Evolutionary conservation across 257 asterid genomes (phyloP), one percentile per base, ranked within the genome.

Genomic region (Solanum bulbocastanum): DNA sequence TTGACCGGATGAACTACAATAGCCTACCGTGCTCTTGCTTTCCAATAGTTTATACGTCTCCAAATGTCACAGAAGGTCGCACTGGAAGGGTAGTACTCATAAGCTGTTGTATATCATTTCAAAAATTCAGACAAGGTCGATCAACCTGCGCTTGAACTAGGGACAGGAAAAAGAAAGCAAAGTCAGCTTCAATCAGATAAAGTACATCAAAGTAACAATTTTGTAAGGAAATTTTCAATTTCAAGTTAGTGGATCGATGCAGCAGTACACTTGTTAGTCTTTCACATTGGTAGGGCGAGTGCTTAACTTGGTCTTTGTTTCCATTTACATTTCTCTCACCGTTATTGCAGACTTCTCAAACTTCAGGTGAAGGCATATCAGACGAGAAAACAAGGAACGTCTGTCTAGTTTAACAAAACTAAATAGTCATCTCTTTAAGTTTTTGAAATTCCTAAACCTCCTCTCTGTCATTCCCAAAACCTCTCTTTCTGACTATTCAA

Each of bases 131-230:
- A 92, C 89, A 87, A 89, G 84, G 30, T 88, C 22, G 30, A 91
- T 79, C 5, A 90, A 81, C 88, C 82, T 93, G 75, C 90, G 86
- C 92, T 92, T 93, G 35, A 91, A 92, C 90, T 88, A 83, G 52
- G 36, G 62, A 85, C 58, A 52, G 85, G 27, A 44, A 81, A 81
- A 46, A 16, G 40, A 46, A 81, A 46, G 40, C 46, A 27, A 46
- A 30, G 85, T 81, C 42, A 81, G 68, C 68, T 44, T 27, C 27
- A 44, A 46, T 44, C 85, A 81, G 56, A 8, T 23, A 2, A 79
- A 79, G 66, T 44, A 79, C 84, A 79, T 46, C n/a, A 46, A 81
- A 44, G 66, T 44, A 44, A 44, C 84, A 44, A 44, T 16, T 44
- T 39, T 37, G 20, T 6, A 75, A 75, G 83, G 22, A 5, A 75